phyloP scores from a whole-genome alignment of 768 basidiomycete species.

The Amylocystis lapponica region DNA sequence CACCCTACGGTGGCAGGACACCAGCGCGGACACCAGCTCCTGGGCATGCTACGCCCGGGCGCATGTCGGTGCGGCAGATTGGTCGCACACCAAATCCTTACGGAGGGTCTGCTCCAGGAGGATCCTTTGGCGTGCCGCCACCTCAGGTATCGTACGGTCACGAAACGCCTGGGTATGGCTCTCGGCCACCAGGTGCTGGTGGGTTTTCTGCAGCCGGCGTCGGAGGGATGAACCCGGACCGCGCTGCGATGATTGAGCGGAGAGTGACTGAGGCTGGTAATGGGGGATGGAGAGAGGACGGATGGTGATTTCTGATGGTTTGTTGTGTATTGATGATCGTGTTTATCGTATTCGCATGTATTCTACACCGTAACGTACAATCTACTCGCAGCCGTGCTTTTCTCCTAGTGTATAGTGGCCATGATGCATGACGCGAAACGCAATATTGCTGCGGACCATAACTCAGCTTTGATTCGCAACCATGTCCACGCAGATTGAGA shows the following conservation, averaged over 20 bases:
- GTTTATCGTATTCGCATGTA: slow-evolving; percentile 1
- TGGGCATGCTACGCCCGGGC: slow-evolving; percentile 63
- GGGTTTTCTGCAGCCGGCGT: slow-evolving; percentile 29
- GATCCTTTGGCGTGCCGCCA: slow-evolving; percentile 27
- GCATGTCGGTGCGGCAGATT: slow-evolving; percentile 65
- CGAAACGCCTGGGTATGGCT: slow-evolving; percentile 39
- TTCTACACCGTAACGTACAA: not conserved
- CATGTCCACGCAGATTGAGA: slow-evolving; percentile 33
- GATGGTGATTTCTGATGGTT: slow-evolving; percentile 20
- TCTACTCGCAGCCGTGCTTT: slow-evolving; percentile 1
- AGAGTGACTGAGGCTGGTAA: slow-evolving; percentile 10
- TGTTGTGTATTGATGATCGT: slow-evolving; percentile 5
- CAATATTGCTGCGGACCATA: not conserved
- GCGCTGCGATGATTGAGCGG: slow-evolving; percentile 61
- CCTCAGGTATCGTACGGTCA: slow-evolving; percentile 26
- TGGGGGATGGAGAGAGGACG: slow-evolving; percentile 27
- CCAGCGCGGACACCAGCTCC: slow-evolving; percentile 63
- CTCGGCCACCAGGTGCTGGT: slow-evolving; percentile 38
- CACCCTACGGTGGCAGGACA: slow-evolving; percentile 78
- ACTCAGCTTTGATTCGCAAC: not conserved
- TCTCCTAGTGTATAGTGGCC: not conserved
- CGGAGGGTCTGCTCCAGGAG: slow-evolving; percentile 27
- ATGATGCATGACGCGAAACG: not conserved
- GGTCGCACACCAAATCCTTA: slow-evolving; percentile 82
- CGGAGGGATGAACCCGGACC: slow-evolving; percentile 60